These are phyloP conservation scores for Eucalyptus cloeziana DNA, from an alignment of 345 rosid species.

Conservation along the genomic window DNA sequence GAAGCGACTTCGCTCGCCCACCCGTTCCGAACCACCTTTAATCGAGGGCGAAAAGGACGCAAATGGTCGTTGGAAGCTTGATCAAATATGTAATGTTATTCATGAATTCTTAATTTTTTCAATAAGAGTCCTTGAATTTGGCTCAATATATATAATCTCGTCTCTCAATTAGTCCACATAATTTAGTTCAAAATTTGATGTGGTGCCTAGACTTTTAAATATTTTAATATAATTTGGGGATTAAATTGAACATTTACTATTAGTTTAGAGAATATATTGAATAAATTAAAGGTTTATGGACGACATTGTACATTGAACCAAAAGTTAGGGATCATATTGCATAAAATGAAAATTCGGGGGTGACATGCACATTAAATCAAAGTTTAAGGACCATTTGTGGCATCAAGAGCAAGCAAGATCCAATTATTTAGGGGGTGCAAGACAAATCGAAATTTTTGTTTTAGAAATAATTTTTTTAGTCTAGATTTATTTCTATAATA, in stretches of 20 bases:
- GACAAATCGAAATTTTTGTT: too few species aligned
- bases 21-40: not conserved
- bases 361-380: not conserved
- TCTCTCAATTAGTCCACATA: not conserved
- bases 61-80: not conserved
- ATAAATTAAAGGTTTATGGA: accelerated
- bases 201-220: accelerated
- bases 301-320: accelerated
- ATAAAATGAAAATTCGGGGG: not conserved
- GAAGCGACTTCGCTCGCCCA: not conserved
- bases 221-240: not conserved
- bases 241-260: not conserved
- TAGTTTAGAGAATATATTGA: not conserved
- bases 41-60: not conserved
- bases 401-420: not conserved
- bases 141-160: accelerated
- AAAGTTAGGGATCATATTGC: not conserved
- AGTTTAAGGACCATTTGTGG: not conserved
- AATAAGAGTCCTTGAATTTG: not conserved
- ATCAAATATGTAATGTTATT: not conserved
- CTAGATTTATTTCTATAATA: accelerated
- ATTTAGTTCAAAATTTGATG: too few species aligned
- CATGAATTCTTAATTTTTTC: not conserved
- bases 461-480: too few species aligned
- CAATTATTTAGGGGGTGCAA: not conserved